Evolutionary conservation across 2,329 filamentous ascomycete species (phyloP).

Genomic region (Corniculantispora saksenae): DNA sequence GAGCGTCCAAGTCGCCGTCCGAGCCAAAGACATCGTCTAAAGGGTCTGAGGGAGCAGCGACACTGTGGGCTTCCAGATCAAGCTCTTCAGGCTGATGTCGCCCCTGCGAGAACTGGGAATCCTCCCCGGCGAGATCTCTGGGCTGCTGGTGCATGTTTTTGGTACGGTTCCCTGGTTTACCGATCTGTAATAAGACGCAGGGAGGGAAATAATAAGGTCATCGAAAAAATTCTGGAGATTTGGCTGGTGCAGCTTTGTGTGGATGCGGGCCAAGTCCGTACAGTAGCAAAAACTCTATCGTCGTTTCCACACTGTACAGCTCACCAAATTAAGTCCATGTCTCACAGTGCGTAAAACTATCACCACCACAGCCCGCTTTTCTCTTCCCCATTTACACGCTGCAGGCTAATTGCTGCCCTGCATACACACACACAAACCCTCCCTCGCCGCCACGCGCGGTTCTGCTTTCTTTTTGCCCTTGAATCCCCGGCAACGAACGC

Average conservation of each 20-base stretch:
- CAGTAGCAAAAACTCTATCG: neutral
- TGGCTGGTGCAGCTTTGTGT: slow-evolving; percentile 13
- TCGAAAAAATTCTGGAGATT: slow-evolving; percentile 10
- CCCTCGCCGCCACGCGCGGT: neutral
- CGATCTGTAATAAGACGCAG: slow-evolving; percentile 11
- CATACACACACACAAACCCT: slow-evolving; percentile 6
- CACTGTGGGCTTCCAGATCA: neutral
- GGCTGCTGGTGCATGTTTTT: slow-evolving; percentile 17
- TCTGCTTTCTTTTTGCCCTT: slow-evolving; percentile 15
- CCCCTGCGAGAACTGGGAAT: slow-evolving; percentile 15
- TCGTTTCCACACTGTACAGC: neutral
- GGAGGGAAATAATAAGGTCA: slow-evolving; percentile 13
- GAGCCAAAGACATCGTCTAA: slow-evolving; percentile 42
- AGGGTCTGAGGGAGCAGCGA: slow-evolving; percentile 23
- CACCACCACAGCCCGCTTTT: slow-evolving; percentile 6
- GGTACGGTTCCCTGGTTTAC: neutral
- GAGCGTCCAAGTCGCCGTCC: slow-evolving; percentile 17
- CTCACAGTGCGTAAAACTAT: slow-evolving; percentile 13
- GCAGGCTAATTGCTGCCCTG: slow-evolving; percentile 7
- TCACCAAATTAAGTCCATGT: neutral
- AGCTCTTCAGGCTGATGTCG: neutral
- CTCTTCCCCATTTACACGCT: neutral
- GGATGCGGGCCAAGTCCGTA: slow-evolving; percentile 14
- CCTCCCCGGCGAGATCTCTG: slow-evolving; percentile 13
- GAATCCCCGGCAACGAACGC: neutral